Conservation (phyloP, 2,329 filamentous ascomycete genomes). For the Verticillium alfalfae region DNA sequence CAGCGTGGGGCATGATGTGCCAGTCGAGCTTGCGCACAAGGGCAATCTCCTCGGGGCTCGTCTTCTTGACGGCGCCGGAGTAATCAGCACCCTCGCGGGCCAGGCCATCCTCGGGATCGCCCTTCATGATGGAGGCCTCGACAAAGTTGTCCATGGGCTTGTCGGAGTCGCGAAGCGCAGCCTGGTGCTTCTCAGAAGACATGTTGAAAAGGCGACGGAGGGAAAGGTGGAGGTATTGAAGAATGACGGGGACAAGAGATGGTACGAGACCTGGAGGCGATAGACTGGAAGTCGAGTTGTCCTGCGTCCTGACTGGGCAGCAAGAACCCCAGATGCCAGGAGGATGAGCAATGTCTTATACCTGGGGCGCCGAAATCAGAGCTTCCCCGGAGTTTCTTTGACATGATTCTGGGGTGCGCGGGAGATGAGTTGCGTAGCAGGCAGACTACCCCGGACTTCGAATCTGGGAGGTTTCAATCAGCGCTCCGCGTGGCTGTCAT, state of each 20-base stretch:
- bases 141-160: slow-evolving; percentile 17
- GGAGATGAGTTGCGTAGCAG: background rate
- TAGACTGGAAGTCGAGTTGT: background rate
- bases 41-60: slow-evolving; percentile 29
- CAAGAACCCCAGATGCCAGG: background rate
- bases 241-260: background rate
- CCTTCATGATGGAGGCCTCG: slow-evolving; percentile 11
- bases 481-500: background rate
- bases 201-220: background rate
- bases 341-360: background rate
- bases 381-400: background rate
- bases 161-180: slow-evolving; percentile 11
- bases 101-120: slow-evolving; percentile 11
- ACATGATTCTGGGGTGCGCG: background rate
- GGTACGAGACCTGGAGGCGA: background rate
- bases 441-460: background rate
- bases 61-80: slow-evolving; percentile 31
- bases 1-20: slow-evolving; percentile 24
- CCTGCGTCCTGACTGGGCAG: background rate
- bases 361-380: background rate
- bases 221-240: too few species aligned
- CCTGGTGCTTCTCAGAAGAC: slow-evolving; percentile 4
- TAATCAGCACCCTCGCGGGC: slow-evolving; percentile 19
- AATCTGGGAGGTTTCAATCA: background rate
- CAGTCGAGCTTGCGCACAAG: slow-evolving; percentile 31